Conservation (phyloP, 1,139 yeast species). For the Hyphopichia burtonii region DNA sequence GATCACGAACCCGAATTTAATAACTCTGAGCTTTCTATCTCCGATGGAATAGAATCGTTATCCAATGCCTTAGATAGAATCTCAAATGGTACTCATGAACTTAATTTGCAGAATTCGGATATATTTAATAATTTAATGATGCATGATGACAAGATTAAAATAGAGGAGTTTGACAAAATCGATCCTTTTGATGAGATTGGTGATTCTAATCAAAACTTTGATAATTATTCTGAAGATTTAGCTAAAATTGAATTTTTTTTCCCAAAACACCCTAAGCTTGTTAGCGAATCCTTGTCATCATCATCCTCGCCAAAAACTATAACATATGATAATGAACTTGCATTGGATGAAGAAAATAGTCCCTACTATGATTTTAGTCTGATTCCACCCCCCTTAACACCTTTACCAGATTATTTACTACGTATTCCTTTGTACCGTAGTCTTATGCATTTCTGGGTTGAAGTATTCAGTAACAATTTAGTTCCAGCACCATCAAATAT, state of each 20-base stretch:
- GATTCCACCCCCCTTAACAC: conserved; percentile 52
- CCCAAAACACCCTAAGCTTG: conserved; percentile 7
- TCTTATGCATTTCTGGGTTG: conserved; percentile 62
- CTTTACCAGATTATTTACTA: conserved; percentile 57
- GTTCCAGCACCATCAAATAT: conserved; percentile 67
- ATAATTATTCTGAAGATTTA: conserved; percentile 21
- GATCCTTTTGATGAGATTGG: background rate
- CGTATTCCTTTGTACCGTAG: conserved; percentile 60
- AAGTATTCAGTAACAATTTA: conserved; percentile 58
- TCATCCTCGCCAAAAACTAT: background rate
- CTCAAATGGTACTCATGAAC: conserved; percentile 25
- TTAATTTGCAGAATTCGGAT: conserved; percentile 29
- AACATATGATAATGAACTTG: conserved; percentile 8
- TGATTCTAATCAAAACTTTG: background rate
- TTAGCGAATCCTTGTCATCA: conserved; percentile 8
- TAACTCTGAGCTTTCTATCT: conserved; percentile 5
- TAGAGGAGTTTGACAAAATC: background rate
- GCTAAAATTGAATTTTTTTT: conserved; percentile 12
- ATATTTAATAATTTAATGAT: conserved; percentile 26
- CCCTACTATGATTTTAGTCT: conserved; percentile 8
- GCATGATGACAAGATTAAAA: conserved; percentile 8
- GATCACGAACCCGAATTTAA: too few species aligned
- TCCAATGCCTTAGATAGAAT: conserved; percentile 29
- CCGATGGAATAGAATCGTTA: conserved; percentile 28
- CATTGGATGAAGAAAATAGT: background rate